Evolutionary conservation across 2,329 filamentous ascomycete genomes (phyloP).

Genomic region (Trichothecium roseum): DNA sequence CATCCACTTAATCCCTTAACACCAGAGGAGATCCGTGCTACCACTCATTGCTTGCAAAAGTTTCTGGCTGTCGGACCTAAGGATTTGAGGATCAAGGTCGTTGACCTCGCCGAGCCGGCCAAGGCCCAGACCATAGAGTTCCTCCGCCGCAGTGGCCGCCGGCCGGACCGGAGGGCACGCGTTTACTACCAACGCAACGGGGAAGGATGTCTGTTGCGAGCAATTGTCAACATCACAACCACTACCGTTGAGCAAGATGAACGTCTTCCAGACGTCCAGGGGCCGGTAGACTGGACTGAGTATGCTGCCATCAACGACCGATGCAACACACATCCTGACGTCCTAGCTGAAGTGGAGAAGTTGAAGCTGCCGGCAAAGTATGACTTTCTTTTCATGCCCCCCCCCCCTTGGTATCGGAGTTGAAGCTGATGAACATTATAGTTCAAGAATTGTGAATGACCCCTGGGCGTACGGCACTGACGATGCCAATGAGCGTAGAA

Average conservation of each 20-base stretch:
- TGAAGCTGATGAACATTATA: background rate
- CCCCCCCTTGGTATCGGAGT: no score
- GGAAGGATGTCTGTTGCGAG: background rate
- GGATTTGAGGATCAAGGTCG: background rate
- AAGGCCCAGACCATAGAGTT: slow-evolving; percentile 1
- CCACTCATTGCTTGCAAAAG: slow-evolving; percentile 26
- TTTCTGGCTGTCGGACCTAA: no score
- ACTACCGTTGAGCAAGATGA: background rate
- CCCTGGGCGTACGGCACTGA: slow-evolving; percentile 1
- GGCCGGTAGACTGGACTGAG: slow-evolving; percentile 3
- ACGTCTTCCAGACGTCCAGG: background rate
- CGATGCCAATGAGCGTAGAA: background rate
- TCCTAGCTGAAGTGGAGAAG: slow-evolving; percentile 8
- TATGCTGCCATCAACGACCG: slow-evolving; percentile 1
- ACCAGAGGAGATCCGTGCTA: slow-evolving; percentile 43
- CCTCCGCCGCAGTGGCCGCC: background rate
- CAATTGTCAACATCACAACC: slow-evolving; percentile 2
- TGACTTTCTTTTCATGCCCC: background rate
- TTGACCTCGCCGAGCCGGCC: slow-evolving; percentile 2
- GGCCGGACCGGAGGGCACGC: slow-evolving; percentile 1
- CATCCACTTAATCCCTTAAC: slow-evolving; percentile 19
- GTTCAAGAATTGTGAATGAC: background rate
- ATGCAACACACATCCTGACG: slow-evolving; percentile 4
- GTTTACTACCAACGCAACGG: slow-evolving; percentile 1
- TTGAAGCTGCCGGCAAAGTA: slow-evolving; percentile 6